Evolutionary conservation across 2,329 filamentous ascomycete genomes (phyloP).

Genomic region (Neonectria ditissima): DNA sequence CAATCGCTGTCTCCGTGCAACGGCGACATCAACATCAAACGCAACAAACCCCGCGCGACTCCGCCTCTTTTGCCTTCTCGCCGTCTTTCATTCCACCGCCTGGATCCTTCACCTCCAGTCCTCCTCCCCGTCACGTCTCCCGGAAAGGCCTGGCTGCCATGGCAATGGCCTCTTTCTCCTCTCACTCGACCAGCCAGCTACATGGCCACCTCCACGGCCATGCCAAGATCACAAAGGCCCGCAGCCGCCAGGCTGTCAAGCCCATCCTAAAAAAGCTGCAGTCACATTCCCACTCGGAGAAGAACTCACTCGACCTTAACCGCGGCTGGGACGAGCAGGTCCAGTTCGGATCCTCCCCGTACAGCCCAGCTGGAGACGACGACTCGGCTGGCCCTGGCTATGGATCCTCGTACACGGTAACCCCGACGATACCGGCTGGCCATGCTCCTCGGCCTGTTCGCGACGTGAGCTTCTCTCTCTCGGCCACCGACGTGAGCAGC

Average conservation of each 20-base stretch:
- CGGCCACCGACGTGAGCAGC: slow-evolving; percentile 49
- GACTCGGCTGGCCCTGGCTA: slow-evolving; percentile 34
- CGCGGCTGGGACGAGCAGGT: slow-evolving; percentile 68
- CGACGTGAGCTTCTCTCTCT: slow-evolving; percentile 62
- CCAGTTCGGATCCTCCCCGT: slow-evolving; percentile 47
- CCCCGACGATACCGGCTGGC: slow-evolving; percentile 37
- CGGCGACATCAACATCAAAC: slow-evolving; percentile 31
- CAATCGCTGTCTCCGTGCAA: slow-evolving; percentile 44
- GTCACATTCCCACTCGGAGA: slow-evolving; percentile 66
- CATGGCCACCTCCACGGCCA: slow-evolving; percentile 39
- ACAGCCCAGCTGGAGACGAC: slow-evolving; percentile 46
- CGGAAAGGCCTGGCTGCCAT: slow-evolving; percentile 22
- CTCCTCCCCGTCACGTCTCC: background rate
- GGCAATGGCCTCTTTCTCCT: slow-evolving; percentile 44
- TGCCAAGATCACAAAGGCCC: slow-evolving; percentile 57
- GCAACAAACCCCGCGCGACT: slow-evolving; percentile 33
- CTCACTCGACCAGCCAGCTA: slow-evolving; percentile 39
- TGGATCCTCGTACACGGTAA: slow-evolving; percentile 31
- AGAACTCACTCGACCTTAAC: slow-evolving; percentile 72
- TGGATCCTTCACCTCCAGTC: background rate
- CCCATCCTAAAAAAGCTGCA: slow-evolving; percentile 71
- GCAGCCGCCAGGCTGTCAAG: slow-evolving; percentile 64
- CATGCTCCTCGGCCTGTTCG: slow-evolving; percentile 39
- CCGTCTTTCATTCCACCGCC: background rate
- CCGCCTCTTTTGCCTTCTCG: slow-evolving; percentile 9